phyloP scores from a whole-genome alignment of 306 rosid species.

The Clitoria ternatea region DNA sequence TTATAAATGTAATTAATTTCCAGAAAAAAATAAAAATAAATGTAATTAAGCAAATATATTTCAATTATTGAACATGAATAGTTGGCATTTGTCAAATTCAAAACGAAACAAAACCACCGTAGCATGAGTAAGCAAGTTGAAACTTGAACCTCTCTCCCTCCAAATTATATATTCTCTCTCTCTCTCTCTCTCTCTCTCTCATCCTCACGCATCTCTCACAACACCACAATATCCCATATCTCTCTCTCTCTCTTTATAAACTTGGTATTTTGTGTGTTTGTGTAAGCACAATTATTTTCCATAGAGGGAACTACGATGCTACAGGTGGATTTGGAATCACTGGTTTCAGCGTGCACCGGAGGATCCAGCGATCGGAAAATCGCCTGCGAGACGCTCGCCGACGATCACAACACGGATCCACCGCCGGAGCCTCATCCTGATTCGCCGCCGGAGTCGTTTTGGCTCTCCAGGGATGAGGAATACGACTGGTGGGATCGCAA shows the following conservation, averaged over 20 bases:
- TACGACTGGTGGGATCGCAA: constrained; percentile 79
- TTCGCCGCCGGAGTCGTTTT: constrained; percentile 85
- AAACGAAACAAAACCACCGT: background rate
- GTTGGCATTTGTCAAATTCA: background rate
- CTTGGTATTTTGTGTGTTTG: background rate
- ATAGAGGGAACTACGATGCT: constrained; percentile 61
- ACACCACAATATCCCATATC: background rate
- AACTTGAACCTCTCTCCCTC: constrained; percentile 38
- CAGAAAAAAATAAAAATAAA: too few relatives aligned
- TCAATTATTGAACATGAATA: background rate
- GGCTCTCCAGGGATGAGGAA: constrained; percentile 82
- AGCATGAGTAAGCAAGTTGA: constrained; percentile 26
- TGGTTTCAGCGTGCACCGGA: constrained; percentile 84
- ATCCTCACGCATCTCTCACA: background rate
- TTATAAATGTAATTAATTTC: too few relatives aligned
- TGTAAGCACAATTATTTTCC: too few relatives aligned
- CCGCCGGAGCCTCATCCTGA: constrained; percentile 42
- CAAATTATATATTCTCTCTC: constrained; percentile 18
- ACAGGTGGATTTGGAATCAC: constrained; percentile 81
- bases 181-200: constrained; percentile 25
- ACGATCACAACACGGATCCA: constrained; percentile 32
- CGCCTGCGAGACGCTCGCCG: constrained; percentile 64
- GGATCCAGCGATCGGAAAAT: constrained; percentile 74
- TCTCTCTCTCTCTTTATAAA: background rate
- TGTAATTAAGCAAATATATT: background rate